These are phyloP conservation scores for Cinnamomum chago DNA, from an alignment of 164 flowering plant species.

Conservation along the genomic window DNA sequence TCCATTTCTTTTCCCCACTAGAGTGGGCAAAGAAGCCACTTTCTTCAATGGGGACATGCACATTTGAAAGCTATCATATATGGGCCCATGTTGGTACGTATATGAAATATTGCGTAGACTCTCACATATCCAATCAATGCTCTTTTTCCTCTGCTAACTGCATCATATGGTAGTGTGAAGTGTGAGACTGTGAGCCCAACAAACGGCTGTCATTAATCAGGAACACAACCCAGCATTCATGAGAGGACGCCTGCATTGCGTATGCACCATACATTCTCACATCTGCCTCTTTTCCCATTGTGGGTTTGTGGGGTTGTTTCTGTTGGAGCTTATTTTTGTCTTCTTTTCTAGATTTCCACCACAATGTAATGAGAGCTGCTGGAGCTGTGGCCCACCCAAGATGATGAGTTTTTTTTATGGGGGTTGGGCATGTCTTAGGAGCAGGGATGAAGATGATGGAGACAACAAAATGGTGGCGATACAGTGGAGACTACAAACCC, in stretches of 20 bases:
- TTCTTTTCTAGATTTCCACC: not conserved
- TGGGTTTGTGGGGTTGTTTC: too few relatives aligned
- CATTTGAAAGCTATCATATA: constrained; percentile 5
- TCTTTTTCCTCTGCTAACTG: not conserved
- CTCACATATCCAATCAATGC: constrained; percentile 8
- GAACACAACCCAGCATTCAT: not conserved
- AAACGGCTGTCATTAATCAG: not conserved
- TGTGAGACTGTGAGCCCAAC: not conserved
- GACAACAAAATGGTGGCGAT: too few relatives aligned
- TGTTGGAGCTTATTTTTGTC: not conserved
- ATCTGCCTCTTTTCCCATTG: constrained; percentile 2
- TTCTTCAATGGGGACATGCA: constrained; percentile 4
- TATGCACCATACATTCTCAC: constrained; percentile 11
- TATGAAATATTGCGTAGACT: constrained; percentile 2
- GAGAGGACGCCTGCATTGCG: constrained; percentile 13
- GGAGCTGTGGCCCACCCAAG: not conserved
- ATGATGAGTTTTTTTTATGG: not conserved
- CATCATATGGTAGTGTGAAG: not conserved
- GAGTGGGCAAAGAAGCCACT: constrained; percentile 11
- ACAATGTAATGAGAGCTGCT: not conserved
- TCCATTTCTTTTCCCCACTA: not conserved
- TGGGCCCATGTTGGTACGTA: constrained; percentile 8
- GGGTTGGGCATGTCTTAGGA: not conserved
- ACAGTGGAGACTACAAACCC: too few relatives aligned
- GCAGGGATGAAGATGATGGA: not conserved